Percentiles rank a stretch among this genome's conserved stretches.
phyloP scores from a whole-genome alignment of 441 rosid genomes.

The Corymbia citriodora region DNA sequence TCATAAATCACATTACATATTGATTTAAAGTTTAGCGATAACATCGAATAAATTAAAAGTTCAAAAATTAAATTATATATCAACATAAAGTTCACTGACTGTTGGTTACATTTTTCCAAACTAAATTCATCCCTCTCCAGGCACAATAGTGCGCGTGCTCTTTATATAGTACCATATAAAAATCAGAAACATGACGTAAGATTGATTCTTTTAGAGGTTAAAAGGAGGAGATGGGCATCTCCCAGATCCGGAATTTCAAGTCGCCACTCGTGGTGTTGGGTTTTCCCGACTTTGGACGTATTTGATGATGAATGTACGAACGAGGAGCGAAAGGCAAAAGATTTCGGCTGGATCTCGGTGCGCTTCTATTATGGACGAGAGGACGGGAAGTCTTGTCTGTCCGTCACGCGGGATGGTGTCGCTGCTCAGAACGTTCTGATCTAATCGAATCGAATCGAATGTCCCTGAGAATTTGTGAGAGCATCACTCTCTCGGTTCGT shows the following conservation, averaged over 20 bases:
- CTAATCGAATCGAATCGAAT: neutral
- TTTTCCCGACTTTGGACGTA: neutral
- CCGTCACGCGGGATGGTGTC: neutral
- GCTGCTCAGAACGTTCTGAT: neutral
- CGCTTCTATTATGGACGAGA: neutral
- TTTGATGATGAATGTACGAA: neutral
- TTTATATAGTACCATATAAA: neutral
- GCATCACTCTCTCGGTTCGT: neutral
- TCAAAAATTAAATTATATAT: no score
- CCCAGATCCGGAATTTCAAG: neutral
- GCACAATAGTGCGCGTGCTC: neutral
- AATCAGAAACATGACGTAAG: no score
- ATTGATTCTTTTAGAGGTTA: neutral
- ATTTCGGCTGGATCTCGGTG: neutral
- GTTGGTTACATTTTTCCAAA: neutral
- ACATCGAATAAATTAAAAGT: no score
- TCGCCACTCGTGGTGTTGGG: neutral
- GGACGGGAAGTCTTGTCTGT: neutral
- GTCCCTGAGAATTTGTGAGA: neutral
- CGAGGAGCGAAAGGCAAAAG: neutral
- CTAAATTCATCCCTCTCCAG: neutral
- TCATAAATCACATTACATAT: no score
- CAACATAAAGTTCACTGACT: no score
- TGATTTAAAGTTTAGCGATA: no score
- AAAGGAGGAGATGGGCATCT: neutral